Evolutionary conservation across 352 stramenopile species (phyloP), one percentile per base, ranked within the genome.

Genomic region (Globisporangium polare): DNA sequence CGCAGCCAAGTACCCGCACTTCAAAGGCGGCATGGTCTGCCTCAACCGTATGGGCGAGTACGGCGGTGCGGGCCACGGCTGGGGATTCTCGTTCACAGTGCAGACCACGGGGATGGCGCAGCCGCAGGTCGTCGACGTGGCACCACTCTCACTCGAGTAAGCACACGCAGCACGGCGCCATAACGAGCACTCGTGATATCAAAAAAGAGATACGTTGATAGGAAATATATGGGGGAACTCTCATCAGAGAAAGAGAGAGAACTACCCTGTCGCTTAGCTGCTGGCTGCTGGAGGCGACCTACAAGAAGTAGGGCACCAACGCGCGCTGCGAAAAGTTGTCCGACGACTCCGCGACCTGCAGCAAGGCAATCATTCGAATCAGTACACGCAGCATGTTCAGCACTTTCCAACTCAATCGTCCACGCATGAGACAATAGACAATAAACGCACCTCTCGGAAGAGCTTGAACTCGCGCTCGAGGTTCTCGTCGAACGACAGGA

Each of bases 281-380:
- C 50, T 26, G 46, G 29, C 26, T 20, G 5, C 15, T 42, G 6
- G 12, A 29, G 24, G 62, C 46, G 18, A 41, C 46, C 24, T 93
- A 95, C 80, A 95, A 71, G 73, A 95, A 95, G 69, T 95, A 95
- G 50, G 86, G 86, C 67, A 95, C 86, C 53, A 88, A 61, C 45
- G 83, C 80, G 37, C 86, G 86, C 67, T 92, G 80, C 35, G 79
- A 76, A 27, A 90, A 83, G 58, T 80, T 83, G 65, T 95, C 83
- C 33, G 82, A 86, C 39, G 86, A 95, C 63, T 95, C 86, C 24
- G 86, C 78, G 62, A 95, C 86, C 84, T 90, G 54, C 29, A 58
- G 50, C 29, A 27, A 27, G 17, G 13, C 20, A 51, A 10, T 24
- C 46, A 53, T 55, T 43, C 41, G n/a, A 59, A 37, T 17, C 9